phyloP scores from a whole-genome alignment of 176 grass and related monocot genomes.

The Avena eriantha region DNA sequence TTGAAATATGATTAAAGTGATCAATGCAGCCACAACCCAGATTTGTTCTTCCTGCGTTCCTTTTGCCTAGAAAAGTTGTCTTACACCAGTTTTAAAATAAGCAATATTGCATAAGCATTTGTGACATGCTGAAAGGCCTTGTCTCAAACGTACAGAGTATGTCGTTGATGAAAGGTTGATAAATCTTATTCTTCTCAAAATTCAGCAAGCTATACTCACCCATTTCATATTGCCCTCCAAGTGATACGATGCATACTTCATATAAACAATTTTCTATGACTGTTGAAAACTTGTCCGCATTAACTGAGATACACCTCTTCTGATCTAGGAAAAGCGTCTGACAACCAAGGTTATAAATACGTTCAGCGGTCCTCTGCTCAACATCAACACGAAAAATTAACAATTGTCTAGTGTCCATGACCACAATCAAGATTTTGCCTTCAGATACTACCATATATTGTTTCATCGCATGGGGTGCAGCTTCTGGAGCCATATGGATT shows the following conservation, averaged over 20 bases:
- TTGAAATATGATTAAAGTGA: background rate
- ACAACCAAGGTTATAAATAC: background rate
- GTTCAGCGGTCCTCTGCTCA: background rate
- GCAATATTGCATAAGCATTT: background rate
- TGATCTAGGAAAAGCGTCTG: background rate
- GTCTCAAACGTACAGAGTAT: background rate
- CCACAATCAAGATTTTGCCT: background rate
- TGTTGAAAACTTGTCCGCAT: background rate
- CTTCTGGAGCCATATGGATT: background rate
- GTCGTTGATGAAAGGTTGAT: background rate
- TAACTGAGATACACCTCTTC: background rate
- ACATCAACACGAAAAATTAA: background rate
- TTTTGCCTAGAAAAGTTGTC: background rate
- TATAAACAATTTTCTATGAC: background rate
- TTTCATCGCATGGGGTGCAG: background rate
- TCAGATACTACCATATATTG: background rate
- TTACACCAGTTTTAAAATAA: background rate
- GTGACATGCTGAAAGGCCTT: background rate
- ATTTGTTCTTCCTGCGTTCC: background rate
- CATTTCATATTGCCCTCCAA: background rate
- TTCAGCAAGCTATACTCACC: background rate
- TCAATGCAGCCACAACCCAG: background rate
- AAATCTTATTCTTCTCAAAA: background rate
- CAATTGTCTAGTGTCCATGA: background rate
- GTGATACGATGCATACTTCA: background rate